Evolutionary conservation across 108 stramenopile species (phyloP), one percentile per base, ranked within the genome.

Genomic region (Cylindrotheca fusiformis): DNA sequence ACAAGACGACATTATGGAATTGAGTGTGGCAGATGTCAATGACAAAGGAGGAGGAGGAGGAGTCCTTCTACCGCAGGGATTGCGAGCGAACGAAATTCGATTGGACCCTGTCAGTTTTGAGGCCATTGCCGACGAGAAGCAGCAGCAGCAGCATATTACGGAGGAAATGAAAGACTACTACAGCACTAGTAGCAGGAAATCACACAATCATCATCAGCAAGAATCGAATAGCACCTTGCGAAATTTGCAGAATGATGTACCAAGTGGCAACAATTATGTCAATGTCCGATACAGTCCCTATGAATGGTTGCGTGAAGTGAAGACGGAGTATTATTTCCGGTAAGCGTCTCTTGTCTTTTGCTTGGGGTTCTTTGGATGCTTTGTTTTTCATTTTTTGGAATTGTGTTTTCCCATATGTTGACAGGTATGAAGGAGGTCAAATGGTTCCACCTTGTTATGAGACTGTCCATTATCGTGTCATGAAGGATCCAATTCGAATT

Each of bases 401-500:
- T 41, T 14, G 36, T 41, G n/a, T n/a, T n/a, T n/a, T n/a, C n/a
- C n/a, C n/a, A n/a, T n/a, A n/a, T n/a, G n/a, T n/a, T n/a, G n/a
- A n/a, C n/a, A 41, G 36, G 14, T 82, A 77, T 48, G 63, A 67
- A 28, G 81, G 76, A 18, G 60, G 69, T 1, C 67, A 68, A 55
- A 77, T 78, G 19, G 63, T 74, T 2, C 81, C 81, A 24, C 81
- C 81, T 17, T 82, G 81, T 65, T 75, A 67, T 48, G 53, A 77
- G 36, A 55, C 59, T 1, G 68, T 69, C 21, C 76, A 77, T 47
- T 82, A 78, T 74, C 63, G 81, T 27, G 72, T 82, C 3, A 71
- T 82, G 72, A 77, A 77, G 66, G 76, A 82, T 61, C 81, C 81
- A 8, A 68, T 82, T 57, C 61, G 68, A 21, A 65, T 82, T 6